phyloP scores from a whole-genome alignment of 306 rosid species.

The Fagus sylvatica region DNA sequence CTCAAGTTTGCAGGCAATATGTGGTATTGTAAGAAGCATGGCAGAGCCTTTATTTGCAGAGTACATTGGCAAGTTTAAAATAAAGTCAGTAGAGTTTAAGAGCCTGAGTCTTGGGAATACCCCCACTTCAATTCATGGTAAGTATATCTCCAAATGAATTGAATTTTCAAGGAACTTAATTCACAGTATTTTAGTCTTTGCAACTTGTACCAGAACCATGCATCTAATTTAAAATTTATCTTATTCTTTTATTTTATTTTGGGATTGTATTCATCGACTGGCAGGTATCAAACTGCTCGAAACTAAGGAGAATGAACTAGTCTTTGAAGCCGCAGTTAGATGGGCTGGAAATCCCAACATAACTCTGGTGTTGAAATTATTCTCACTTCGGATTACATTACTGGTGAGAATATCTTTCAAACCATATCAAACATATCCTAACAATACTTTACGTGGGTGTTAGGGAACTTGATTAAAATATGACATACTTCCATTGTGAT shows the following conservation, averaged over 20 bases:
- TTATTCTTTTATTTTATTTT: neutral
- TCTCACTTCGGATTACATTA: constrained; percentile 2
- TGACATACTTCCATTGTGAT: neutral
- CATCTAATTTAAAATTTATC: neutral
- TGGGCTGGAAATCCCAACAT: constrained; percentile 45
- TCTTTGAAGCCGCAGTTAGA: constrained; percentile 30
- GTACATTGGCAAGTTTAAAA: constrained; percentile 20
- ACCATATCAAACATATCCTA: no score
- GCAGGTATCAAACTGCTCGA: constrained; percentile 40
- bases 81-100: constrained; percentile 25
- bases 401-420: constrained; percentile 17
- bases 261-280: neutral
- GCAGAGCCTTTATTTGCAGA: constrained; percentile 19
- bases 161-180: neutral
- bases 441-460: neutral
- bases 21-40: constrained; percentile 13
- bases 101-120: constrained; percentile 32
- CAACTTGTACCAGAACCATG: neutral
- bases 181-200: neutral
- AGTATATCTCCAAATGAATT: neutral
- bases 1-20: constrained; percentile 20
- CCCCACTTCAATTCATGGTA: constrained; percentile 27
- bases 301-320: constrained; percentile 27
- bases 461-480: neutral
- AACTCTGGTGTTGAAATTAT: constrained; percentile 17